Percentiles rank a stretch among this genome's conserved stretches.
These are phyloP conservation scores for Russula sp. DNA, from an alignment of 768 basidiomycete genomes.

Conservation along the genomic window DNA sequence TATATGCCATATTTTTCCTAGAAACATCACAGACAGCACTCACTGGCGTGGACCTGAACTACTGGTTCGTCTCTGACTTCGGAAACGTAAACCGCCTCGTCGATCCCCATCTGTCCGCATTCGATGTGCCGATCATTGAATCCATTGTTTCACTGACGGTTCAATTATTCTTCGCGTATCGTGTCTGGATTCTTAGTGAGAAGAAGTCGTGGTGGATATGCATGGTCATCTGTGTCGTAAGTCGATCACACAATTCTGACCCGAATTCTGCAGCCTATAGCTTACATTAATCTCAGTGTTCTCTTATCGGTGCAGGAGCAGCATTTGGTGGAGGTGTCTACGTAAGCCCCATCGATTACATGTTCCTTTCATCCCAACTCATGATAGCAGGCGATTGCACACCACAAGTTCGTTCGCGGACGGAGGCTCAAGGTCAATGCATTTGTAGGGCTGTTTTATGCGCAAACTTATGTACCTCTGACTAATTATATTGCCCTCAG, in stretches of 20 bases:
- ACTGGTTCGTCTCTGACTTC: constrained; percentile 16
- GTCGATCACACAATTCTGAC: background rate
- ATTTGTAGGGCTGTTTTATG: background rate
- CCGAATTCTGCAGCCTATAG: no score
- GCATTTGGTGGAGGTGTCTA: constrained; percentile 1
- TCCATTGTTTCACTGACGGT: background rate
- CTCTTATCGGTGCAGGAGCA: background rate
- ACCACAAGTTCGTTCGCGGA: background rate
- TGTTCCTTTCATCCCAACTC: background rate
- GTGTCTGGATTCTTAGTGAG: constrained; percentile 11
- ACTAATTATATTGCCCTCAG: background rate
- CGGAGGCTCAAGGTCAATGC: background rate
- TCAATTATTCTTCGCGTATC: constrained; percentile 12
- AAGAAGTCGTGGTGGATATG: background rate
- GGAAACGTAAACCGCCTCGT: constrained; percentile 8
- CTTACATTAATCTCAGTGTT: background rate
- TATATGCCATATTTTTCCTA: constrained; percentile 1
- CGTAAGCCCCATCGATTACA: background rate
- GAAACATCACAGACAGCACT: constrained; percentile 11
- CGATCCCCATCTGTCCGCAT: background rate
- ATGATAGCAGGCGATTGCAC: background rate
- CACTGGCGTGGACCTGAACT: constrained; percentile 3
- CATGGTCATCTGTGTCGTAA: background rate
- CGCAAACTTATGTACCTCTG: background rate
- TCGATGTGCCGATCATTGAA: constrained; percentile 9